Evolutionary conservation across 192 early-diverging fungal genomes (phyloP).

Genomic region (Bifiguratus adelaidae): DNA sequence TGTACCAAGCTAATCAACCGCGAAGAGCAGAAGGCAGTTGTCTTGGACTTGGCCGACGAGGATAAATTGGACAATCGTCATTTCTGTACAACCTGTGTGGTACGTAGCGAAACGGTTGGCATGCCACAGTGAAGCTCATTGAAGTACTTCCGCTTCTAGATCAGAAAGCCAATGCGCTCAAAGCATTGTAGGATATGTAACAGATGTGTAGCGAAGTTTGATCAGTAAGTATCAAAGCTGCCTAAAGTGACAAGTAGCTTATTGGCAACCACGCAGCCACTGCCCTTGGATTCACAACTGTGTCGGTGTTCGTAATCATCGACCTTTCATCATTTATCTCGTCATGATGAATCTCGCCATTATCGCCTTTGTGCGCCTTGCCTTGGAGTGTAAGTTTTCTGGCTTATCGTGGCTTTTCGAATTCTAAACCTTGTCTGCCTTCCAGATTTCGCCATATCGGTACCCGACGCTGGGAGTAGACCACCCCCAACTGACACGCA

Average conservation of each 20-base stretch:
- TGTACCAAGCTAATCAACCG: slow-evolving; percentile 37
- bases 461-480: slow-evolving; percentile 2
- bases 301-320: slow-evolving; percentile 83
- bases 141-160: slow-evolving; percentile 19
- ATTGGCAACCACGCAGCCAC: slow-evolving; percentile 36
- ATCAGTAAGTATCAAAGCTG: slow-evolving; percentile 49
- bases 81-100: slow-evolving; percentile 81
- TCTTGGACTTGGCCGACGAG: slow-evolving; percentile 56
- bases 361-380: slow-evolving; percentile 45
- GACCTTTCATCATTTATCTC: slow-evolving; percentile 76
- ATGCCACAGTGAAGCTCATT: neutral
- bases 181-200: slow-evolving; percentile 94
- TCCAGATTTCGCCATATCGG: slow-evolving; percentile 18
- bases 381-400: slow-evolving; percentile 47
- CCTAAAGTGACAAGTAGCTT: neutral
- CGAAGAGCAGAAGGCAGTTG: slow-evolving; percentile 30
- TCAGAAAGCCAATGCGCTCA: slow-evolving; percentile 74
- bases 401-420: neutral
- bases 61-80: slow-evolving; percentile 61
- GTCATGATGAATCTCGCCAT: slow-evolving; percentile 50
- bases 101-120: slow-evolving; percentile 8
- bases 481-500: neutral
- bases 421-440: neutral
- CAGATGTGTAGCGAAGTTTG: slow-evolving; percentile 88
- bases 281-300: slow-evolving; percentile 98